Base-by-base conservation (phyloP, 2,329 filamentous ascomycete genomes). In the Colletotrichum australisinense region DNA sequence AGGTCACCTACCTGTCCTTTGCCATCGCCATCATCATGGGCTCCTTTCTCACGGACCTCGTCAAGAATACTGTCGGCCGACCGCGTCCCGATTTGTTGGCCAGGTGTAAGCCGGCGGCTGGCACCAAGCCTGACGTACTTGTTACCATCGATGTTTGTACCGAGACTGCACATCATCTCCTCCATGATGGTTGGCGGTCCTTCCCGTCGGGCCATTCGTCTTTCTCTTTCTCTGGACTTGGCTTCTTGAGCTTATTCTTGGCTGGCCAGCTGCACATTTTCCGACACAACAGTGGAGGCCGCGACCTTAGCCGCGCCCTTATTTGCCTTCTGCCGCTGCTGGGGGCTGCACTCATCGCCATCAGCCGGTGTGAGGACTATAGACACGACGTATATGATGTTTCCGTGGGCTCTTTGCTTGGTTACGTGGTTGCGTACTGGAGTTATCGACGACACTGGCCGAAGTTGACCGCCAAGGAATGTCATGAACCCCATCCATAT, bases 1-100 rank as follows among this genome's bases (percentile, higher is more conserved):
- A 98, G 83, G 93, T 95, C 75, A 93, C 95, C 0, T 85, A 97
- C 65, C 90, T 99, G 1, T 94, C 95, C 26, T 91, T 98, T 73
- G 85, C 92, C 63, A 94, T 96, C 78, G 90, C 92, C 75, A 83
- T 98, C 30, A 87, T 95, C 77, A 87, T 98, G 63, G 93, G 94
- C 0, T 89, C 91, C 6, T 93, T 98, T 81, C 86, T 98, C 56
- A 98, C 97, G 57, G 95, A 98, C 80, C 85, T 96, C 32, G 88
- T 98, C 80, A 99, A 99, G 84, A 98, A 97, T 80, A 89, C 93
- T 11, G 93, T 96, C 30, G 94, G 94, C 9, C 86, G 94, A 12
- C 94, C 95, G 19, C 84, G 89, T 6, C 89, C 89, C 0, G 89
- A 91, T 76, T 80, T 91, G 4, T 80, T 91, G 30, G 91, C 93